Conservation (phyloP, 2,329 filamentous ascomycete genomes). For the Alternaria atra region DNA sequence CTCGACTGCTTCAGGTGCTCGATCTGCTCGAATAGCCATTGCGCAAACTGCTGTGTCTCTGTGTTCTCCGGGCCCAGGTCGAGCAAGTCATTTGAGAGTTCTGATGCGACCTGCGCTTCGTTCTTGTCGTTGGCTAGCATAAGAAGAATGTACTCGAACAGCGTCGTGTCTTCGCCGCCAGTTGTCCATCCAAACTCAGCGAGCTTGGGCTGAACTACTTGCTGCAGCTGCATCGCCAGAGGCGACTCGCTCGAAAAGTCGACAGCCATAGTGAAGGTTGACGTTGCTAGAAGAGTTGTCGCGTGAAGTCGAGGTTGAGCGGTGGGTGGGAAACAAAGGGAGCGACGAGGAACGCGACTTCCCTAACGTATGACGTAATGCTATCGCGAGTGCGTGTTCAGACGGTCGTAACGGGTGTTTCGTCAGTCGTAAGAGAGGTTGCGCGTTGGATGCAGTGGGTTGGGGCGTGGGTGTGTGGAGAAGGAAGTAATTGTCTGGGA, state of each 20-base stretch:
- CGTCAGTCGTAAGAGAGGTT: conserved; percentile 22
- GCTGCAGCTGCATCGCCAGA: conserved; percentile 82
- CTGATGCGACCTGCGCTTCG: conserved; percentile 85
- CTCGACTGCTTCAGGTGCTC: conserved; percentile 72
- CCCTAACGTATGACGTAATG: conserved; percentile 21
- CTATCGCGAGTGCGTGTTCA: conserved; percentile 22
- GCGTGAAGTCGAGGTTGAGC: conserved; percentile 23
- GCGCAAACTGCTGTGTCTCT: conserved; percentile 81
- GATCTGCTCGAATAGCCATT: conserved; percentile 93
- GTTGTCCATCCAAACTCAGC: conserved; percentile 92
- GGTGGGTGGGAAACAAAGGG: conserved; percentile 30
- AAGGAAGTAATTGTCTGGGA: conserved; percentile 16
- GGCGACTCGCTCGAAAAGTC: conserved; percentile 81
- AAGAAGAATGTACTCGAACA: conserved; percentile 95
- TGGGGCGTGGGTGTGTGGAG: conserved; percentile 19
- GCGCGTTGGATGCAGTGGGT: conserved; percentile 13
- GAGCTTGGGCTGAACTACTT: conserved; percentile 87
- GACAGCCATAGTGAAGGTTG: conserved; percentile 70
- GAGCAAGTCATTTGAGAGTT: conserved; percentile 88
- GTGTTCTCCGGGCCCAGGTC: conserved; percentile 83
- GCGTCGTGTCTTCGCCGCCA: conserved; percentile 78
- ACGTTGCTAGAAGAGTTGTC: conserved; percentile 16
- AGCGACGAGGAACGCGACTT: conserved; percentile 36
- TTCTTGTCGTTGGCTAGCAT: conserved; percentile 97
- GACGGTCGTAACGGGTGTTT: conserved; percentile 20